Base-by-base conservation (phyloP, 306 rosid genomes). In the Carpinus viminea region DNA sequence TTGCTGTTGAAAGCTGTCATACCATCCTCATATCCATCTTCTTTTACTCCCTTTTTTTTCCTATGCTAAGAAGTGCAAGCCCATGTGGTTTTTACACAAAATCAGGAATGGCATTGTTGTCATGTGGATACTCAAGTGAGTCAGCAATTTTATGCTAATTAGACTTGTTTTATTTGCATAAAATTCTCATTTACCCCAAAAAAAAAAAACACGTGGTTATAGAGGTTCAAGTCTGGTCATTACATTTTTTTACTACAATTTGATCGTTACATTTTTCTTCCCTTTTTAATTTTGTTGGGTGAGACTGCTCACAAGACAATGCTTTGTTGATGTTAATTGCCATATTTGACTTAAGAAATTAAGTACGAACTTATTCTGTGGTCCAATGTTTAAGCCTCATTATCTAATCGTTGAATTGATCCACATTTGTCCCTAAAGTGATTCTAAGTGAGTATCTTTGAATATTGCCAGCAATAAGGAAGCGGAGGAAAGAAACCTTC, bases 401-500 rank as follows among this genome's bases (percentile, higher is more conserved):
- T 47, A 47, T 21, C 18, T 48, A 28, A 51, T 61, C 77, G 54
- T 13, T 12, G 43, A 18, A 46, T 41, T 41, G 57, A 64, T 21
- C 28, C 45, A 71, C 56, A 36, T 15, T 31, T 56, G 26, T 31
- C 24, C 1, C 54, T 71, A 0, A 71, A 61, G 3, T 68, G 68
- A 11, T 61, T 80, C 78, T 74, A 59, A 78, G 59, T 43, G 24
- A 74, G 34, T 61, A 16, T 60, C n/a, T 79, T 48, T 75, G 36
- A 76, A 16, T 85, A 45, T 80, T 87, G 26, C 68, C 90, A 95
- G 99, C 80, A 83, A 78, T 93, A 84, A 88, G 76, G 74, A 89
- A 91, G 81, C 90, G 92, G 77, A 89, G 97, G 83, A 96, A 89
- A 80, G 85, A 86, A 83, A 96, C 93, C 75, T 96, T 96, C 92